These are phyloP conservation scores for Selaginella tamariscina DNA, from an alignment of 75 land plant species.

Conservation along the genomic window DNA sequence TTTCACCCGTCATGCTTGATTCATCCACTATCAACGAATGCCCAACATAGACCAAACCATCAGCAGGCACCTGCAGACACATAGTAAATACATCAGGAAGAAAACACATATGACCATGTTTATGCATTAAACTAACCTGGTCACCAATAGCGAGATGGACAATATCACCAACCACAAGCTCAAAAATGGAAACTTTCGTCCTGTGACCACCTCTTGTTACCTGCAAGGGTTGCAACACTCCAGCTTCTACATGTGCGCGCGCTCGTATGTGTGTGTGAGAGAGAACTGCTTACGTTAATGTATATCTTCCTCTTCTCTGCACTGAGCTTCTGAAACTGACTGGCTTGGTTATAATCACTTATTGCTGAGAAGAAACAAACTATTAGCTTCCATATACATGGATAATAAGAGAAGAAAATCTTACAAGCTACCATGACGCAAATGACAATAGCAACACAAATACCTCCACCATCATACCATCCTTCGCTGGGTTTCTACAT, in stretches of 20 bases:
- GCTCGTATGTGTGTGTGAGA: no score
- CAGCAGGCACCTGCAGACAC: constrained; percentile 36
- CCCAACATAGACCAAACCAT: constrained; percentile 41
- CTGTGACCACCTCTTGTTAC: constrained; percentile 35
- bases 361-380: constrained; percentile 25
- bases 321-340: constrained; percentile 35
- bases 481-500: constrained; percentile 38
- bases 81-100: neutral
- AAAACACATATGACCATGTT: neutral
- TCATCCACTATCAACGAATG: constrained; percentile 41
- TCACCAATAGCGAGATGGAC: constrained; percentile 46
- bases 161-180: constrained; percentile 55
- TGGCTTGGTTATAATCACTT: constrained; percentile 39
- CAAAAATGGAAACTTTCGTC: constrained; percentile 31
- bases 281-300: constrained; percentile 4
- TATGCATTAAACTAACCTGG: constrained; percentile 18
- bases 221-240: constrained; percentile 15
- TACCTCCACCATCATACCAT: constrained; percentile 63
- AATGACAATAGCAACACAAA: constrained; percentile 14
- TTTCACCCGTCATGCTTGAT: constrained; percentile 66
- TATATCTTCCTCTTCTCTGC: constrained; percentile 29
- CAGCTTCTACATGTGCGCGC: no score
- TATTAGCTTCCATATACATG: neutral
- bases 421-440: constrained; percentile 11
- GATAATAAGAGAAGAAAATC: neutral